Base-by-base conservation (phyloP, 2,329 filamentous ascomycete species). In the Chaetomium strumarium region DNA sequence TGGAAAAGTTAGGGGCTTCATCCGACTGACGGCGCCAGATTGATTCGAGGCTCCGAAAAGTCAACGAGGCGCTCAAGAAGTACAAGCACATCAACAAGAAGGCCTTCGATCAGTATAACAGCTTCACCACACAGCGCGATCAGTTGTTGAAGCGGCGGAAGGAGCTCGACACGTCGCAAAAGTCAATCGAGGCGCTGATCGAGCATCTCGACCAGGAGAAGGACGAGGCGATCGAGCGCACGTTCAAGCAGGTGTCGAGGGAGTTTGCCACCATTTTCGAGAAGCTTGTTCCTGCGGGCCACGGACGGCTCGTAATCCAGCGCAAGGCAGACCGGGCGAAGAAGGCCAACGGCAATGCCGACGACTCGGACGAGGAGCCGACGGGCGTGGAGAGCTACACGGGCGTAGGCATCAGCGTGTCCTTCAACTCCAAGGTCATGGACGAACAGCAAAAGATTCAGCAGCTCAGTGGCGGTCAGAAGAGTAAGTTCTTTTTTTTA, bases 21-120 rank as follows among this genome's bases (percentile, higher is more conserved):
- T 8, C 46, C 74, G 14, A n/a, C 58, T 59, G 43, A 59, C 52
- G 31, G 1, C 12, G 36, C 11, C 56, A 82, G 76, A 81, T 82
- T 54, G 74, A 75, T n/a, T 74, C 73, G 38, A 84, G 85, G 52
- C 81, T 97, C 20, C 90, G 93, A 72, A 95, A 91, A 65, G 90
- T 92, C 64, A 95, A 95, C 58, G 89, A 96, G 62, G 84, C 88
- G 0, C 77, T 97, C 50, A 97, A 97, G 73, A 96, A 96, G 68
- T 97, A 93, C 73, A 90, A 90, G 51, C 90, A 96, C 64, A 91
- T 99, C 72, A 99, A 99, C 80, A 99, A 97, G 74, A 97, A 99
- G 73, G 93, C 93, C 0, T 96, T 97, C 66, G 95, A 99, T 71
- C 93, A 99, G 69, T 99, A 97, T 75, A 95, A 92, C 73, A 95